Conservation (phyloP, 768 basidiomycete genomes). For the Chlorophyllum brunneum region DNA sequence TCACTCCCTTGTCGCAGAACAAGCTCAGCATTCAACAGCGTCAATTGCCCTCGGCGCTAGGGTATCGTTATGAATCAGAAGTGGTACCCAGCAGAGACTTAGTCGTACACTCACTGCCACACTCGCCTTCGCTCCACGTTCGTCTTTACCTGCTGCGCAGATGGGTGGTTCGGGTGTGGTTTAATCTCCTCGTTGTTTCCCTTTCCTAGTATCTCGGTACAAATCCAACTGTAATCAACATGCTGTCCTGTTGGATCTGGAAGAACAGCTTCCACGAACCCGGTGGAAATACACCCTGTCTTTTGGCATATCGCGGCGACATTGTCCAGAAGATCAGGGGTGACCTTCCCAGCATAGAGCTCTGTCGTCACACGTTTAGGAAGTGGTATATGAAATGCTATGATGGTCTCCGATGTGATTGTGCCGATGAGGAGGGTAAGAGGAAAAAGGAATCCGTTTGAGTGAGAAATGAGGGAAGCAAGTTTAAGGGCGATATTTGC, state of each 20-base stretch:
- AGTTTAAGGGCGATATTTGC: not conserved
- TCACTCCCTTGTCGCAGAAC: no score
- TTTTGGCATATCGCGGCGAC: not conserved
- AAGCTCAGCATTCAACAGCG: no score
- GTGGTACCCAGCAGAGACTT: no score
- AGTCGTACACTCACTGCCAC: no score
- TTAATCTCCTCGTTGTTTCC: no score
- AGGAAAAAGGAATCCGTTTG: not conserved
- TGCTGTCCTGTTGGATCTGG: not conserved
- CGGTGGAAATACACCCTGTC: not conserved
- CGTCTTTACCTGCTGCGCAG: no score
- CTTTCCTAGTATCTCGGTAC: no score
- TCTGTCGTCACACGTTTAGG: not conserved
- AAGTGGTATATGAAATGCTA: not conserved
- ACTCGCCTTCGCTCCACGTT: no score
- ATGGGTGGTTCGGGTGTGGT: no score
- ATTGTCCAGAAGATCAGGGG: not conserved
- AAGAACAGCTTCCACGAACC: conserved; percentile 1
- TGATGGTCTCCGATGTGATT: not conserved
- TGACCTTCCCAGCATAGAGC: not conserved
- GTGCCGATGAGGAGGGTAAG: not conserved
- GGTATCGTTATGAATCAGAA: no score
- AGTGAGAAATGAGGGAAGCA: not conserved
- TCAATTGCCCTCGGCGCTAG: no score
- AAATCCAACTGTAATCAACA: not conserved